Evolutionary conservation across 1,284 basidiomycete genomes (phyloP), one percentile per base, ranked within the genome.

Genomic region (Peniophora sp.): DNA sequence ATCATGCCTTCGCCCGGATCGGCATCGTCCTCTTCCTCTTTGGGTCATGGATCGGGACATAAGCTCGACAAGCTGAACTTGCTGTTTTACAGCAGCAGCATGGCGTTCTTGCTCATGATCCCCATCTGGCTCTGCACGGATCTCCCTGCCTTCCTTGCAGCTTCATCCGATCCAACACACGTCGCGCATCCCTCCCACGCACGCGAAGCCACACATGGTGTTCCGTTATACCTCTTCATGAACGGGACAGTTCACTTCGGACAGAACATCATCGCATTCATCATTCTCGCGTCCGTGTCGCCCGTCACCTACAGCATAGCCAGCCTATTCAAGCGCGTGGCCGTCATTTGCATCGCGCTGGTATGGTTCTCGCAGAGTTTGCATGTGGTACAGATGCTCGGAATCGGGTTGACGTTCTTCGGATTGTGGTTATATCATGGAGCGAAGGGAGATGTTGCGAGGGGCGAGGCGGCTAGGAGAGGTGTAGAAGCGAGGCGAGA

Each of bases 281-380:
- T 94, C 59, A 93, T 99, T 60, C 83, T 99, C 23, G 85, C 92
- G 1, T 90, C 92, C 34, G 97, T 95, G 1, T 98, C 95, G 8
- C 97, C 96, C 5, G 97, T 99, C 53, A 99, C 97, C 1, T 99
- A 99, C 72, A 95, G 91, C 46, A 98, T 99, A 65, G 97, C 96
- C 0, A 96, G 92, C 11, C 82, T 99, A 59, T 85, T 98, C 72
- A 99, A 99, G 72, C 89, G 97, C 27, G 94, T 99, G 52, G 93
- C 89, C 45, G 97, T 99, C 60, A 99, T 99, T 62, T 94, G 93
- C 69, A 86, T 98, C 58, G 96, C 97, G 25, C 93, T 99, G 64
- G 72, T 95, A 49, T 99, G 96, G 96, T 99, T 98, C 71, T 85
- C 80, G 52, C 96, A 99, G 70, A 65, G 74, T 17, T 85, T 99